Evolutionary conservation across 805 yeast genomes (phyloP).

Genomic region (Nakazawaea wickerhamii): DNA sequence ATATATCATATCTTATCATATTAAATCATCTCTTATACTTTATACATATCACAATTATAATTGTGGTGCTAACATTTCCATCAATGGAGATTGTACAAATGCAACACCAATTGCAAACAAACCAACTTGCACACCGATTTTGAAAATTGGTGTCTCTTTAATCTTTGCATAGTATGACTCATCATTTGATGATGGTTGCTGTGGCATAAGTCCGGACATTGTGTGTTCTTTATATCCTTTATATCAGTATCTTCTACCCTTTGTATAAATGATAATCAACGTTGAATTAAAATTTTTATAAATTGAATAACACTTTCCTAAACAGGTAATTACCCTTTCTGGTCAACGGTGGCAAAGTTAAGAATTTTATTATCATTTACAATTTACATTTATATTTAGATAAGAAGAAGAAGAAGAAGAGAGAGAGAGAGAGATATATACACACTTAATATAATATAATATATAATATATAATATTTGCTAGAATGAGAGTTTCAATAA

Average conservation of each 20-base stretch:
- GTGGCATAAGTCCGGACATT: slow-evolving; percentile 27
- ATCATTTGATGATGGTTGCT: slow-evolving; percentile 19
- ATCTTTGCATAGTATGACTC: slow-evolving; percentile 38
- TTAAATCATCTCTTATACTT: not conserved
- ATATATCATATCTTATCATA: too few relatives aligned
- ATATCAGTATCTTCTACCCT: not conserved
- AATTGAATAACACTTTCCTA: too few relatives aligned
- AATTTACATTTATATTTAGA: too few relatives aligned
- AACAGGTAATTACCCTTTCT: too few relatives aligned
- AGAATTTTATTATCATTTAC: too few relatives aligned
- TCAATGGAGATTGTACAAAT: slow-evolving; percentile 70
- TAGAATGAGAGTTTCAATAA: slow-evolving; percentile 46
- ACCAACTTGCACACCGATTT: slow-evolving; percentile 56
- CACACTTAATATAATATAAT: not conserved
- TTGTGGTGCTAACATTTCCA: slow-evolving; percentile 81
- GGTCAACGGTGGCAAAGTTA: too few relatives aligned
- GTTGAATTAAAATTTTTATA: not conserved
- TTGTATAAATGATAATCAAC: not conserved
- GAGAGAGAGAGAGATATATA: too few relatives aligned
- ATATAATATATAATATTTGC: not conserved
- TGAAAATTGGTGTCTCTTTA: slow-evolving; percentile 59
- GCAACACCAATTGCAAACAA: slow-evolving; percentile 67
- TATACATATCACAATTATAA: slow-evolving; percentile 19
- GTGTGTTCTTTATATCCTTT: not conserved
- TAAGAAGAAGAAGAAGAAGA: too few relatives aligned